Percentiles rank a stretch among this genome's conserved stretches.
Evolutionary conservation across 2,329 filamentous ascomycete species (phyloP).

Genomic region (Fusarium haematococcum): DNA sequence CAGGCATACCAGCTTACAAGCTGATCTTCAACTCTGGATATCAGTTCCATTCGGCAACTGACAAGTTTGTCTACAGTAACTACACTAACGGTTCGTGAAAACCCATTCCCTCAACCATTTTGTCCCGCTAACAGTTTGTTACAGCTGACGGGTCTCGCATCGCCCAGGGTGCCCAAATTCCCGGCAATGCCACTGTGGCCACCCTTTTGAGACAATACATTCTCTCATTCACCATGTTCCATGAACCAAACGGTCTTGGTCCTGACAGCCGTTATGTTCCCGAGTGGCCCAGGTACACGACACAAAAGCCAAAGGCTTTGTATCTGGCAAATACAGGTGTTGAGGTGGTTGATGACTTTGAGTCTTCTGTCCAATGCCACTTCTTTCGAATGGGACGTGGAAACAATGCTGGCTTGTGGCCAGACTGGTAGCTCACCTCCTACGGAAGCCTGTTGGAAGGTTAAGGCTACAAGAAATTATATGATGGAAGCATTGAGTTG

Average conservation of each 20-base stretch:
- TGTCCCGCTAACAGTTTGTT: not conserved
- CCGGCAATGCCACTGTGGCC: conserved; percentile 6
- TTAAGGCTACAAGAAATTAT: not conserved
- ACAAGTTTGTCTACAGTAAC: conserved; percentile 1
- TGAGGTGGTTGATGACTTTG: not conserved
- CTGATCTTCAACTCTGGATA: conserved; percentile 13
- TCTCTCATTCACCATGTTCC: conserved; percentile 6
- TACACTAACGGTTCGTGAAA: not conserved
- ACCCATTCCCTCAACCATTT: not conserved
- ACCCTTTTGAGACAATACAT: conserved; percentile 2
- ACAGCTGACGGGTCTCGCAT: conserved; percentile 7
- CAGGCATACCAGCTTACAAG: conserved; percentile 1
- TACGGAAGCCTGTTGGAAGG: too few species aligned
- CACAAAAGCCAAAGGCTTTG: not conserved
- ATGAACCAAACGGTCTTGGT: not conserved
- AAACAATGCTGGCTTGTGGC: conserved; percentile 2
- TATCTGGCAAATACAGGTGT: not conserved
- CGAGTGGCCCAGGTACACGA: not conserved
- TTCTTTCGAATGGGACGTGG: conserved; percentile 4
- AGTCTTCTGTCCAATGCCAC: not conserved
- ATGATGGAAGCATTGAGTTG: not conserved
- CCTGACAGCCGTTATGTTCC: not conserved
- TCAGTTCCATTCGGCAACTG: conserved; percentile 11
- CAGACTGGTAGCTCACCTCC: not conserved
- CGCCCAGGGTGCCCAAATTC: not conserved